These are phyloP conservation scores for Phaffia rhodozyma DNA, from an alignment of 1,284 basidiomycete genomes.

Conservation along the genomic window DNA sequence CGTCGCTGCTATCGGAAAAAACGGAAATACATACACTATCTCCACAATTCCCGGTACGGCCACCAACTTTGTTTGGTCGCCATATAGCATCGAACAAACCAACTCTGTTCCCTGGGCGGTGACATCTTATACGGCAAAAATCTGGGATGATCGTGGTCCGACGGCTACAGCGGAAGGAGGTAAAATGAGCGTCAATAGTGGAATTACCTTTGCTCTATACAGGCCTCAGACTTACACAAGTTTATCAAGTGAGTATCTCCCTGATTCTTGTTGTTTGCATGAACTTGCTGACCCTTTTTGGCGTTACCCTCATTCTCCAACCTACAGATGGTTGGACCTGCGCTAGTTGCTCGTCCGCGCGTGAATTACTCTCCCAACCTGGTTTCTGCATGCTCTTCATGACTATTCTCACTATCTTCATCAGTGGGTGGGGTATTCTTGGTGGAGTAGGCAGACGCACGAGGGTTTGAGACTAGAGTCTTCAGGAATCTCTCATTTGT, in stretches of 20 bases:
- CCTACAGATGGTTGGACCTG: constrained; percentile 58
- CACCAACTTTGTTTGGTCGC: constrained; percentile 66
- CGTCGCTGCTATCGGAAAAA: constrained; percentile 59
- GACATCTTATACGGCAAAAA: constrained; percentile 60
- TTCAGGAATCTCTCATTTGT: neutral
- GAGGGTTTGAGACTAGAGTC: neutral
- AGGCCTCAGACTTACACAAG: constrained; percentile 65
- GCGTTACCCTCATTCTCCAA: constrained; percentile 10
- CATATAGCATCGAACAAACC: constrained; percentile 61
- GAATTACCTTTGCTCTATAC: constrained; percentile 71
- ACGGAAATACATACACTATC: constrained; percentile 77
- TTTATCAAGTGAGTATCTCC: constrained; percentile 48
- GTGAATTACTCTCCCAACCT: constrained; percentile 44
- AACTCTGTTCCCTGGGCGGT: constrained; percentile 56
- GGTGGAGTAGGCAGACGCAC: constrained; percentile 28
- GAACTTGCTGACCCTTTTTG: constrained; percentile 12
- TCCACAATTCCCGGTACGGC: constrained; percentile 55
- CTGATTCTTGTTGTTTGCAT: neutral
- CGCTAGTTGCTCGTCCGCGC: constrained; percentile 47
- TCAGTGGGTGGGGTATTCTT: constrained; percentile 57
- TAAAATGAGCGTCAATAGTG: constrained; percentile 54
- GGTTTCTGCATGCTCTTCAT: constrained; percentile 52
- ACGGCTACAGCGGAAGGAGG: constrained; percentile 50
- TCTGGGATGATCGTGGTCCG: constrained; percentile 66
- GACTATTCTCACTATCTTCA: constrained; percentile 56